Evolutionary conservation across 2,329 filamentous ascomycete species (phyloP).

Genomic region (Septoria linicola): DNA sequence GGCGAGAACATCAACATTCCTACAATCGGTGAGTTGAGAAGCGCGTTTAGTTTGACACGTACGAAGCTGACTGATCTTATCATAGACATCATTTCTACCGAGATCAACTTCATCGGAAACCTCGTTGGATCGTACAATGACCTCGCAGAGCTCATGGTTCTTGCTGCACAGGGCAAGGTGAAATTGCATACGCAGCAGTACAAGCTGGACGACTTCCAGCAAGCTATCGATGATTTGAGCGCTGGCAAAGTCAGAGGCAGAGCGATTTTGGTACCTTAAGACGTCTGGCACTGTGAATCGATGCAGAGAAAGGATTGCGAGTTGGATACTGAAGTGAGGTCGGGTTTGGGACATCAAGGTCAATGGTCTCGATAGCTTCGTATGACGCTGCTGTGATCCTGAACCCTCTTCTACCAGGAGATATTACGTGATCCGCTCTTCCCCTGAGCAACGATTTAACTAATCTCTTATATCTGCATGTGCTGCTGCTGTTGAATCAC

Average conservation of each 20-base stretch:
- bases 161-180: conserved; percentile 31
- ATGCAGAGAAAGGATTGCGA: background rate
- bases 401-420: too few species aligned
- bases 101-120: conserved; percentile 33
- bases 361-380: background rate
- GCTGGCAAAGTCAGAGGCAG: conserved; percentile 27
- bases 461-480: too few species aligned
- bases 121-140: conserved; percentile 30
- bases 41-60: background rate
- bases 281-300: background rate
- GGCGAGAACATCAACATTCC: conserved; percentile 14
- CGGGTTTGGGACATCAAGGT: background rate
- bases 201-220: conserved; percentile 32
- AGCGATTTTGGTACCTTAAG: conserved; percentile 28
- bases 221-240: conserved; percentile 30
- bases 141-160: conserved; percentile 29
- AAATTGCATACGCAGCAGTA: conserved; percentile 30
- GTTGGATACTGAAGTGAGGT: background rate
- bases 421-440: too few species aligned
- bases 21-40: conserved; percentile 4
- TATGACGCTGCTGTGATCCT: too few species aligned
- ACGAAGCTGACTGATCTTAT: conserved; percentile 20
- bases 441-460: too few species aligned
- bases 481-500: too few species aligned
- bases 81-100: conserved; percentile 31